Conservation (phyloP, 2,329 filamentous ascomycete species). For the Colletotrichum sp. region DNA sequence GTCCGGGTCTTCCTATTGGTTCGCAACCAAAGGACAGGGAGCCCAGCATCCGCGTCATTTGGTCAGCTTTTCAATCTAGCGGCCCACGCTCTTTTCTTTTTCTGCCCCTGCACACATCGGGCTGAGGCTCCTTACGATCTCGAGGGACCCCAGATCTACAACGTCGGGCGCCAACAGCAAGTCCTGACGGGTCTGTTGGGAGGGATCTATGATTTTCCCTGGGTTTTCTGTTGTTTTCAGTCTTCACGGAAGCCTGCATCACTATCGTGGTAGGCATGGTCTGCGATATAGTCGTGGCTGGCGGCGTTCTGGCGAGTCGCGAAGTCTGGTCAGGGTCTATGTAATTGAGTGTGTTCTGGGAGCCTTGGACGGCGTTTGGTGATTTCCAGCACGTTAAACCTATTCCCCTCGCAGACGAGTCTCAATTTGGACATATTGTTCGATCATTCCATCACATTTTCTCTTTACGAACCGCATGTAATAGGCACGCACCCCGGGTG, state of each 20-base stretch:
- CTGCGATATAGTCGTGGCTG: neutral
- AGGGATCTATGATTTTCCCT: neutral
- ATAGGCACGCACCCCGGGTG: neutral
- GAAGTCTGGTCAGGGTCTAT: neutral
- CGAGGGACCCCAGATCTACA: constrained; percentile 5
- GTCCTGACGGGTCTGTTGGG: neutral
- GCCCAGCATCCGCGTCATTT: neutral
- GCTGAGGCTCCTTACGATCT: constrained; percentile 4
- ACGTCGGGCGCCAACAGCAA: neutral
- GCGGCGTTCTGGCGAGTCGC: constrained; percentile 2
- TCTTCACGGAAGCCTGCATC: neutral
- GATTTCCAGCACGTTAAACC: neutral
- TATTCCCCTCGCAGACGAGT: neutral
- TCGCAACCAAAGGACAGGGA: neutral
- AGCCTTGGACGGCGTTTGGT: neutral
- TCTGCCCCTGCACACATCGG: neutral
- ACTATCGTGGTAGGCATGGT: neutral
- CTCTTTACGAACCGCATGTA: neutral
- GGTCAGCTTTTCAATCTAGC: constrained; percentile 4
- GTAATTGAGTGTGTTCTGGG: neutral
- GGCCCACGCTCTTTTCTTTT: constrained; percentile 11
- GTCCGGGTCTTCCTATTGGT: constrained; percentile 1
- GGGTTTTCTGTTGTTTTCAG: neutral
- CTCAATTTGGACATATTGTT: neutral
- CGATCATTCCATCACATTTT: neutral